Evolutionary conservation across 176 grass and related monocot genomes (phyloP).

Genomic region (Guadua angustifolia): DNA sequence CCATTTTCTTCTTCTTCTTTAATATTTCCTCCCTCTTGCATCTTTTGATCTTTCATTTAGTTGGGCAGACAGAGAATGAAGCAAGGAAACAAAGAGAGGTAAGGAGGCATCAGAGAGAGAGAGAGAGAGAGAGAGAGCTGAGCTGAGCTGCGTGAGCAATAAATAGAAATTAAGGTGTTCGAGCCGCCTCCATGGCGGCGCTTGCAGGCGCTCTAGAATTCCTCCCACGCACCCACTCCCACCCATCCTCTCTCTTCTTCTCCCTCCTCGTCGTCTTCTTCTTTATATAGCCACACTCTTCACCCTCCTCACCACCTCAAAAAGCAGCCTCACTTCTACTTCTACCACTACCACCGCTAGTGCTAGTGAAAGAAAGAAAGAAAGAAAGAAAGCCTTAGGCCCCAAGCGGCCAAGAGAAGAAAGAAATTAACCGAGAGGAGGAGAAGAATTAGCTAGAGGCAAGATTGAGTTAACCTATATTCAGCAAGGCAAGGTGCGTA

Average conservation of each 20-base stretch:
- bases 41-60: slow-evolving; percentile 29
- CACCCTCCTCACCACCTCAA: slow-evolving; percentile 34
- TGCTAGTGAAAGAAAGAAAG: slow-evolving; percentile 17
- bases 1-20: slow-evolving; percentile 25
- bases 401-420: slow-evolving; percentile 1
- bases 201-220: slow-evolving; percentile 76
- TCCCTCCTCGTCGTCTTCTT: slow-evolving; percentile 16
- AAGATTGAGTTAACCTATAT: slow-evolving; percentile 38
- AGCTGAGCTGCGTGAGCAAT: slow-evolving; percentile 56
- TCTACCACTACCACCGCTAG: slow-evolving; percentile 30
- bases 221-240: slow-evolving; percentile 41
- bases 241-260: slow-evolving; percentile 5
- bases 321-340: slow-evolving; percentile 38
- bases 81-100: slow-evolving; percentile 36
- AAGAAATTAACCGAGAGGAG: slow-evolving; percentile 29
- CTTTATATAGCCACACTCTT: slow-evolving; percentile 61
- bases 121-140: slow-evolving; percentile 28
- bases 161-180: slow-evolving; percentile 81
- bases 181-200: slow-evolving; percentile 77
- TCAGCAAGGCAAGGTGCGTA: slow-evolving; percentile 48
- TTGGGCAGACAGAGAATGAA: slow-evolving; percentile 52
- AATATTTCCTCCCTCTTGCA: neutral
- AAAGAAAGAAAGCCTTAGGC: slow-evolving; percentile 17
- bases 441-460: slow-evolving; percentile 32
- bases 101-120: neutral